Percentiles rank a stretch among this genome's conserved stretches.
These are phyloP conservation scores for Trichoderma harzianum DNA, from an alignment of 2,329 filamentous ascomycete species.

Conservation along the genomic window DNA sequence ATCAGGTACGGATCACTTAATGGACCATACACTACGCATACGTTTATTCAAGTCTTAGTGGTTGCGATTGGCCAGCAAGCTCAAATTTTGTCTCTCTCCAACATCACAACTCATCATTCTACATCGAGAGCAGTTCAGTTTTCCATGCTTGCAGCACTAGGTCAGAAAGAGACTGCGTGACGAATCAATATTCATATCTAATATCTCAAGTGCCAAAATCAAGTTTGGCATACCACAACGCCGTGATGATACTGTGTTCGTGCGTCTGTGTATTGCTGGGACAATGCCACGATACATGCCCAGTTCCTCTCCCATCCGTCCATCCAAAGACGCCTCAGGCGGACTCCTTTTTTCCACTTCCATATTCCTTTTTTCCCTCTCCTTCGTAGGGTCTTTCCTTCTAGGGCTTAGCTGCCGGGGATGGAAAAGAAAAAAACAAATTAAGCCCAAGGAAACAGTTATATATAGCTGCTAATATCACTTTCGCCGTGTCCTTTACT, in stretches of 20 bases:
- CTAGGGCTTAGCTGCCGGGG: neutral
- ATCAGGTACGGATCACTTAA: too few species aligned
- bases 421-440: slow-evolving; percentile 7
- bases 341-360: slow-evolving; percentile 6
- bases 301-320: slow-evolving; percentile 26
- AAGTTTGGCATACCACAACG: slow-evolving; percentile 36
- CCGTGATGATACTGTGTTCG: slow-evolving; percentile 32
- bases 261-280: slow-evolving; percentile 13
- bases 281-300: slow-evolving; percentile 32
- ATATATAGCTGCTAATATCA: neutral
- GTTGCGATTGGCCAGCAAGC: neutral
- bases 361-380: neutral
- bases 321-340: slow-evolving; percentile 24
- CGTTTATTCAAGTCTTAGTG: neutral
- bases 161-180: slow-evolving; percentile 23
- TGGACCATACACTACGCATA: neutral
- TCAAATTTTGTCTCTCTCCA: neutral
- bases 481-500: slow-evolving; percentile 29
- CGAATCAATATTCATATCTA: slow-evolving; percentile 35
- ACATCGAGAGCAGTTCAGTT: too few species aligned
- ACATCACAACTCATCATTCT: neutral
- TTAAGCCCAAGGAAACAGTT: slow-evolving; percentile 6
- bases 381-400: slow-evolving; percentile 1
- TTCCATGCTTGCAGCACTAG: too few species aligned
- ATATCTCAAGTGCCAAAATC: slow-evolving; percentile 30